Evolutionary conservation across 768 basidiomycete species (phyloP), one percentile per base, ranked within the genome.

Genomic region (Amanita pseudoporphyria): DNA sequence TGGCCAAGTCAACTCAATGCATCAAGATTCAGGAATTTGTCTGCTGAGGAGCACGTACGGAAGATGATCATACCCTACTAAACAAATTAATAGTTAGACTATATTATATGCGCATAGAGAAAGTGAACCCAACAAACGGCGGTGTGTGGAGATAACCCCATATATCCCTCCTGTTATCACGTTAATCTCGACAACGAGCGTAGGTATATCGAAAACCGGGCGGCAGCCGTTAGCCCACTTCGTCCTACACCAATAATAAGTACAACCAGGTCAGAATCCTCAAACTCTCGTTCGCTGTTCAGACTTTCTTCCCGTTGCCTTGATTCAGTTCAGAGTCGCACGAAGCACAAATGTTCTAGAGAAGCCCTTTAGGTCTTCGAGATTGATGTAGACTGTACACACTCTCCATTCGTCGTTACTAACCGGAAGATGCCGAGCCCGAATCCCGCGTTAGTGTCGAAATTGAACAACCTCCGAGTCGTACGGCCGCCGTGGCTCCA

Each of bases 151-250:
- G 72, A 78, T 9, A 82, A 61, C 0, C 74, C 66, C 36, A 77
- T 73, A 57, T 82, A 84, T 6, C 81, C 26, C 73, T 69, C 49
- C 79, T 69, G 57, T 71, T 73, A 54, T 81, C 77, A 2, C 80
- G 47, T 77, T 72, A 56, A 66, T 69, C 53, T 85, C 84, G 13
- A 84, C 64, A 14, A 82, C 61, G 6, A 84, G 60, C 5, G 71
- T 63, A 1, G 62, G 49, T 6, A 83, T 60, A 14, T 69, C 77
- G 21, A 81, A 61, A 84, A 63, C 19, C 79, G 66, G 10, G 79
- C 79, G 1, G 79, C 78, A 10, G 76, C 54, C 30, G 71, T 72
- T 10, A 86, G 60, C 1, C 80, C 82, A 48, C 70, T 72, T 39
- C 82, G 81, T 3, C 78, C 79, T 1, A 51, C 67, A 14, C 80